Base-by-base conservation (phyloP, 768 basidiomycete genomes). In the Cubamyces sp. region DNA sequence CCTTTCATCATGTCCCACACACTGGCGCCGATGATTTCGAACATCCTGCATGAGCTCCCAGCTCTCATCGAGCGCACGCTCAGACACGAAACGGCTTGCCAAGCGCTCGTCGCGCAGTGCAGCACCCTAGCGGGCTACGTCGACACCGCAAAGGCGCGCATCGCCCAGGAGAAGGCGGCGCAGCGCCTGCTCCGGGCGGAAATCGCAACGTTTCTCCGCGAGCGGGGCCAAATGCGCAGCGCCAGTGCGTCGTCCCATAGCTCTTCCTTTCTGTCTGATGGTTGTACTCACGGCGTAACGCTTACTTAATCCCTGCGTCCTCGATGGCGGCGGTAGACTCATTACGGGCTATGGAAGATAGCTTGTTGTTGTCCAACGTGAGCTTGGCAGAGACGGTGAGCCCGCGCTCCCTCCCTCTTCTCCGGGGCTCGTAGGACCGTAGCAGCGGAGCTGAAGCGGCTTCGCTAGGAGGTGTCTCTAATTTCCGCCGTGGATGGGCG, bases 81-180 rank as follows among this genome's bases (percentile, higher is more conserved):
- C n/a, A 45, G 28, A 28, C 56, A 61, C 52, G 63, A 67, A n/a
- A 25, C 60, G 19, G 60, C 58, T 25, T 64, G 54, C 53, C 60
- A 61, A 43, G 25, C 60, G 11, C 60, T 65, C n/a, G 45, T 50
- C 19, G 55, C 56, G 25, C 65, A 65, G 40, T 68, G 67, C 46
- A 41, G 45, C 23, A 46, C 40, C 37, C 60, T 67, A 18, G 39
- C 47, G 46, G 34, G 16, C 14, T 59, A 60, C 16, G 46, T 67
- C n/a, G 61, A 60, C 23, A 41, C 43, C 28, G 39, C 53, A 9
- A 64, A 62, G 42, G 57, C 41, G 25, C 61, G 54, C 58, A 60
- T 66, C 49, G 52, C 50, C 14, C 23, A 64, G 25, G 64, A 67
- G 60, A 49, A 58, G 45, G 62, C 61, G 60, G 66, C 62, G 57